A percentile compares a stretch with the other conserved stretches of the same genome.
Evolutionary conservation across 2,329 filamentous ascomycete genomes (phyloP).

Genomic region (Aspergillus uvarum): DNA sequence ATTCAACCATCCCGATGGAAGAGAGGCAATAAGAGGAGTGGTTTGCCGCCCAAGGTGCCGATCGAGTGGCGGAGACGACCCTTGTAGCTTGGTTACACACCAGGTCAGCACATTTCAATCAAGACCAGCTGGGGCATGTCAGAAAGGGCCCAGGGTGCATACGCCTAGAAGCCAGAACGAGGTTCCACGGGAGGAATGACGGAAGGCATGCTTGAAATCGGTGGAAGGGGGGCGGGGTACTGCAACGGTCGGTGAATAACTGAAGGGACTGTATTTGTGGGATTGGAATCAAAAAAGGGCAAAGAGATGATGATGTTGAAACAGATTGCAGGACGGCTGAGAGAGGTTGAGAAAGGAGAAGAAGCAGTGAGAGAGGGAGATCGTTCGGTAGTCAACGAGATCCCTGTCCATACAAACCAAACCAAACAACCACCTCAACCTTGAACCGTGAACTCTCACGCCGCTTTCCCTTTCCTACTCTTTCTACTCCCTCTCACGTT

Average conservation of each 20-base stretch:
- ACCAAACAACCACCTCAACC: too few species aligned
- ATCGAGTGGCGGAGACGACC: background rate
- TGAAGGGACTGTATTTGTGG: background rate
- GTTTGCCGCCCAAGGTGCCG: background rate
- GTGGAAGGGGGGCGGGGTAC: background rate
- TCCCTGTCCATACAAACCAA: background rate
- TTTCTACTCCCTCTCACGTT: background rate
- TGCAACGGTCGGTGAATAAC: background rate
- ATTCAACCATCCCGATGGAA: background rate
- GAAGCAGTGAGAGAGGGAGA: too few species aligned
- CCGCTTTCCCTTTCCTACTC: background rate
- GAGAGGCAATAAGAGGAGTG: background rate
- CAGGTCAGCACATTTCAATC: background rate
- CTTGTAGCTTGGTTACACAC: background rate
- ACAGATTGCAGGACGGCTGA: background rate
- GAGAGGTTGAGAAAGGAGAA: background rate
- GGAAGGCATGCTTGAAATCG: background rate
- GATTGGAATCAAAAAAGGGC: too few species aligned
- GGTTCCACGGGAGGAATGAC: background rate
- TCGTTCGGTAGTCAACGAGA: too few species aligned
- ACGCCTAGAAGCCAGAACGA: background rate
- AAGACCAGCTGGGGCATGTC: background rate
- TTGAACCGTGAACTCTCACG: background rate
- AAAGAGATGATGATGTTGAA: too few species aligned
- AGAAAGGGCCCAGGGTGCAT: background rate